Evolutionary conservation across 176 grass and related monocot genomes (phyloP), one percentile per base, ranked within the genome.

Genomic region (Cenchrus purpureus): DNA sequence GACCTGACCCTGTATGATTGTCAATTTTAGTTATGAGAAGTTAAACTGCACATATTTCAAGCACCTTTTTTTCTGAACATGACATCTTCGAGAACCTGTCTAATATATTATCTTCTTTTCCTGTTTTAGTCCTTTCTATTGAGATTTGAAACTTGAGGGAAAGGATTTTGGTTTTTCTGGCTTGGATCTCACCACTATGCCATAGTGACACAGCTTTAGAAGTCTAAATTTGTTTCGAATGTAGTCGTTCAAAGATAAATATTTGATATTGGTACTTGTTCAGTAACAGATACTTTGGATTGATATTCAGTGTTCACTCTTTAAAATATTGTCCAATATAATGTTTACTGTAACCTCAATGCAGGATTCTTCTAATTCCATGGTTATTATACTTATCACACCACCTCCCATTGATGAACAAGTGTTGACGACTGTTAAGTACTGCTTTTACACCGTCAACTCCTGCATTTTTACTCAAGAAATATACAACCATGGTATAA

Each of bases 361-460:
- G 81, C 85, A 98, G 91, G 87, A 90, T 74, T 83, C 83, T 70
- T 95, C 87, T 4, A 86, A 79, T 9, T 84, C 67, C 42, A 95
- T 90, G 80, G 54, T 95, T 8, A 83, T 95, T 76, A 59, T 98
- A 51, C 85, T 98, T 22, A 95, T 98, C 65, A 94, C 93, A 0
- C 93, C 93, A 49, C 92, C 96, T 88, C 96, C 96, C 68, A 12
- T 98, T 49, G 91, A 95, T 82, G 93, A 94, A 68, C 83, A 25
- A 25, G 22, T 25, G 22, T 25, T 25, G 22, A 25, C 22, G 22
- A 25, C 22, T 25, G 22, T 25, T 25, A 25, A 25, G 22, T 25
- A 25, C 22, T 25, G 22, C 22, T 25, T 25, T 25, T 25, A 25
- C 22, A 25, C 22, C 22, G 22, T 25, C 22, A 25, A 25, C 22